Conservation (phyloP, 345 rosid species). For the Arabidopsis thaliana region TAIR10.1 NC_003071.7:12654001-12654500, state of each 20-base stretch:
- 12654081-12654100: slow-evolving; percentile 19
- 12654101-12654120: slow-evolving; percentile 29
- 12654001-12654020: slow-evolving; percentile 53
- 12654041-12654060: slow-evolving; percentile 24
- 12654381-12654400: too few relatives aligned
- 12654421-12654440: neutral
- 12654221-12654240: neutral
- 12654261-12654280: neutral
- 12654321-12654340: neutral
- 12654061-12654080: slow-evolving; percentile 33
- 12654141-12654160: slow-evolving; percentile 12
- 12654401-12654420: neutral
- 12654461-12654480: neutral
- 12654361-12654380: neutral
- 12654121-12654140: slow-evolving; percentile 15
- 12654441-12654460: neutral
- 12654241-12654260: neutral
- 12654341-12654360: neutral
- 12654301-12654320: neutral
- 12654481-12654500: slow-evolving; percentile 15
- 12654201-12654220: neutral
- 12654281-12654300: neutral
- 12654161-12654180: neutral
- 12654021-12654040: slow-evolving; percentile 42
- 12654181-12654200: neutral